Percentiles rank a stretch among this genome's conserved stretches.
Conservation (phyloP, 495 filamentous ascomycete species). For the Xylaria acuta region DNA sequence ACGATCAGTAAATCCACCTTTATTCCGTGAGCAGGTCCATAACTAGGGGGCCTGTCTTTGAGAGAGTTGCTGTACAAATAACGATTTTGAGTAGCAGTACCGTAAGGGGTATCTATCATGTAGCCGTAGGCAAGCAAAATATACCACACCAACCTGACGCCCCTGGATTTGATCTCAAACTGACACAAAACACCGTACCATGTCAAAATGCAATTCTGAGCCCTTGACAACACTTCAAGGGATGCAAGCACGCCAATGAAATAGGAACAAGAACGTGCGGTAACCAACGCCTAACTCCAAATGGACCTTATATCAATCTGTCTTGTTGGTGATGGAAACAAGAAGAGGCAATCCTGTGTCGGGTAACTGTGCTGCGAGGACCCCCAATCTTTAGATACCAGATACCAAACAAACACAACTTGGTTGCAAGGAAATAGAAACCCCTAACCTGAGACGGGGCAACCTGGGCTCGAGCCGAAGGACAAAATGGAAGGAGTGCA, state of each 20-base stretch:
- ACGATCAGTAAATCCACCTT: neutral
- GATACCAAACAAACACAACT: slow-evolving; percentile 1
- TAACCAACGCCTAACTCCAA: slow-evolving; percentile 18
- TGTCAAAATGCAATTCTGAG: slow-evolving; percentile 14
- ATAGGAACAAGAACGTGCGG: neutral
- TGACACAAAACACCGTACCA: slow-evolving; percentile 29
- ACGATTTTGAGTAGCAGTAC: neutral
- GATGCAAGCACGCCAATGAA: neutral
- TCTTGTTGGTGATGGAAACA: neutral
- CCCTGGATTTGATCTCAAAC: slow-evolving; percentile 9
- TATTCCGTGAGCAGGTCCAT: neutral
- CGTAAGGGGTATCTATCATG: slow-evolving; percentile 3
- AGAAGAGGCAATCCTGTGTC: neutral
- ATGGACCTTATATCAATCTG: neutral
- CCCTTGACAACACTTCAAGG: neutral
- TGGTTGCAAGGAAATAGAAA: neutral
- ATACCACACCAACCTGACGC: slow-evolving; percentile 4
- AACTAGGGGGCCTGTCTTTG: neutral
- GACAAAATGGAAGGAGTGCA: neutral
- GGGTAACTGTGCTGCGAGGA: neutral
- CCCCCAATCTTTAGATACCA: neutral
- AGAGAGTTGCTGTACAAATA: neutral
- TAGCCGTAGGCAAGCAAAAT: neutral
- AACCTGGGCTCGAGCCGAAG: neutral
- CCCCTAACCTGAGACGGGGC: neutral